Evolutionary conservation across 2,329 filamentous ascomycete genomes (phyloP), one percentile per base, ranked within the genome.

Genomic region (Talaromyces islandicus): DNA sequence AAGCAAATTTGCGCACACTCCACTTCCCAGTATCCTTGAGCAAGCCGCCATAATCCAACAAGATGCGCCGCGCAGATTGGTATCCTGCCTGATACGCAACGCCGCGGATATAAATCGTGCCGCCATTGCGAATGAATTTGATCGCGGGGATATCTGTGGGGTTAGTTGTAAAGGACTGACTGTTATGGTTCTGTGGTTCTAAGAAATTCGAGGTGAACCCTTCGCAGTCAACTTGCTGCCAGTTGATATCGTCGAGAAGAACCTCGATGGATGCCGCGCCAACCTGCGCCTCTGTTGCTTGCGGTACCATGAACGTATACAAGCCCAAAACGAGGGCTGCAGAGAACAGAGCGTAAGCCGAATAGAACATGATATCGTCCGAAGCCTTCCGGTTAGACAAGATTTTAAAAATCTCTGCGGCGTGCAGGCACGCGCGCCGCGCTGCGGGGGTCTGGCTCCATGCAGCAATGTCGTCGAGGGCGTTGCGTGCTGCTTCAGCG

Each of bases 11-110:
- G 59, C 77, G 72, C 50, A 78, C 76, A 63, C 78, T 80, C 79
- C 81, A 81, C 38, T 79, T 76, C 14, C 79, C 80, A 56, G 81
- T 78, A 46, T 81, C 81, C 59, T 83, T 81, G 68, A 83, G 75
- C 14, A 83, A 69, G 48, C 78, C 76, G 3, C 80, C 80, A 66
- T 80, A 83, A 64, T 83, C 80, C 17, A 83, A 69, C 29, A 83
- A 64, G 12, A 81, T 80, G 19, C 80, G 71, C 35, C 80, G 71
- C n/a, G 81, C 80, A 50, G 80, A 77, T 32, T 81, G 74, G 62
- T 82, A 82, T 0, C 81, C 81, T 0, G 77, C 78, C 38, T 78
- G 76, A 29, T 81, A 73, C 2, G 78, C 71, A 4, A 80, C 75
- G 2, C 80, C 80, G 5, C 75, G 76, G 53, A 83, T 74, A 60